These are phyloP conservation scores for Isatis tinctoria DNA, from an alignment of 345 rosid species.

Conservation along the genomic window DNA sequence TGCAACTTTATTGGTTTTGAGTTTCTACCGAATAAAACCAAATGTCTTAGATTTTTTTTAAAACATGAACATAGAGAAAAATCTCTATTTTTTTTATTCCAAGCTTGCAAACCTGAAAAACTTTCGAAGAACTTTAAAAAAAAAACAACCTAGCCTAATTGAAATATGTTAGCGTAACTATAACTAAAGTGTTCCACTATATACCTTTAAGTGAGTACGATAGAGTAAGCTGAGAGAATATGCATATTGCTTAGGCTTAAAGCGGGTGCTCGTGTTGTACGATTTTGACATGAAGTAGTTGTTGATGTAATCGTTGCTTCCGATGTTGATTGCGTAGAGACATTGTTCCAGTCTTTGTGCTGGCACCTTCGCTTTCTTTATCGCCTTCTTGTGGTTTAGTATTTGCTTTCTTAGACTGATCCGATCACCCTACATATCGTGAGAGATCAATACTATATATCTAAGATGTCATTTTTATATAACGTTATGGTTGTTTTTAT, in stretches of 20 bases:
- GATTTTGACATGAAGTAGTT: conserved; percentile 42
- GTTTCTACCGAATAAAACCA: too few species aligned
- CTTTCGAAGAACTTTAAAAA: background rate
- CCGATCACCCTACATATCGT: conserved; percentile 40
- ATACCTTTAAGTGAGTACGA: conserved; percentile 25
- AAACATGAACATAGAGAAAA: too few species aligned
- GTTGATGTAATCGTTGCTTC: conserved; percentile 47
- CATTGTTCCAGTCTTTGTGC: conserved; percentile 33
- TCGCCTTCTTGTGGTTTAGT: conserved; percentile 32
- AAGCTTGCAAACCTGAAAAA: background rate
- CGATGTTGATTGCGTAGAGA: conserved; percentile 39
- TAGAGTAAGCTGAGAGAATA: conserved; percentile 16
- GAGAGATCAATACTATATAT: background rate
- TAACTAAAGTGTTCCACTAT: background rate
- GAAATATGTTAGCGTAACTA: background rate
- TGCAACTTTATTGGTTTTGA: too few species aligned
- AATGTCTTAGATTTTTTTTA: too few species aligned
- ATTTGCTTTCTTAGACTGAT: conserved; percentile 39
- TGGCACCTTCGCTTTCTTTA: conserved; percentile 25
- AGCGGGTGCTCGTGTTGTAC: conserved; percentile 13
- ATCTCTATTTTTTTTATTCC: background rate
- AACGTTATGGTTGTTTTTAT: background rate
- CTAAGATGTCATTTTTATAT: background rate
- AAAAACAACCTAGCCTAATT: background rate
- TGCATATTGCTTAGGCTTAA: conserved; percentile 23